These are phyloP conservation scores for Fusarium continuum DNA, from an alignment of 2,329 filamentous ascomycete genomes.

Conservation along the genomic window DNA sequence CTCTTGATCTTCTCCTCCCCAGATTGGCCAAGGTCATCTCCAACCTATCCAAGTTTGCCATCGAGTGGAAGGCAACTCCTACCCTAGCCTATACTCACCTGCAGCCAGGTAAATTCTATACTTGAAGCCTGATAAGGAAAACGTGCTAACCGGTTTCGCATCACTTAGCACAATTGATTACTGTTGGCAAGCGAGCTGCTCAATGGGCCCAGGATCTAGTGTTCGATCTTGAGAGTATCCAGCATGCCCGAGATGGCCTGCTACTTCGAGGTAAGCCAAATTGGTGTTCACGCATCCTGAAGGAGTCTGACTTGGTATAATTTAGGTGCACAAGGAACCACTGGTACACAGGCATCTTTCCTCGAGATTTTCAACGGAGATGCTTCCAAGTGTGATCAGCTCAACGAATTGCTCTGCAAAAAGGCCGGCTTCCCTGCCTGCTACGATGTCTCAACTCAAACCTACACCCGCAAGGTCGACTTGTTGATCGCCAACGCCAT, in stretches of 20 bases:
- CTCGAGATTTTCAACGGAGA: slow-evolving; percentile 20
- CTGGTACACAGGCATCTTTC: slow-evolving; percentile 28
- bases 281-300: too few relatives aligned
- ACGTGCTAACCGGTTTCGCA: too few relatives aligned
- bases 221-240: slow-evolving; percentile 24
- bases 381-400: slow-evolving; percentile 13
- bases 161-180: not conserved
- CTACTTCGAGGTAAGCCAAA: slow-evolving; percentile 1
- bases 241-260: slow-evolving; percentile 21
- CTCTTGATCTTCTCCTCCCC: slow-evolving; percentile 18
- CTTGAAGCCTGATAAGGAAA: too few relatives aligned
- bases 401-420: slow-evolving; percentile 19
- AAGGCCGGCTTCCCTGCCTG: slow-evolving; percentile 18
- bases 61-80: slow-evolving; percentile 25
- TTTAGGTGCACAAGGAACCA: slow-evolving; percentile 21
- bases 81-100: slow-evolving; percentile 16
- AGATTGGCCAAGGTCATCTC: slow-evolving; percentile 28
- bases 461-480: slow-evolving; percentile 78
- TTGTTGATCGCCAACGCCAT: slow-evolving; percentile 77
- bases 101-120: too few relatives aligned
- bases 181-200: slow-evolving; percentile 24
- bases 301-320: too few relatives aligned
- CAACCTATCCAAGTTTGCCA: slow-evolving; percentile 22
- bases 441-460: slow-evolving; percentile 31
- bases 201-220: slow-evolving; percentile 32